Percentiles rank a stretch among this genome's conserved stretches.
Conservation (phyloP, 352 stramenopile species). For the Proteromonas lacertae region DNA sequence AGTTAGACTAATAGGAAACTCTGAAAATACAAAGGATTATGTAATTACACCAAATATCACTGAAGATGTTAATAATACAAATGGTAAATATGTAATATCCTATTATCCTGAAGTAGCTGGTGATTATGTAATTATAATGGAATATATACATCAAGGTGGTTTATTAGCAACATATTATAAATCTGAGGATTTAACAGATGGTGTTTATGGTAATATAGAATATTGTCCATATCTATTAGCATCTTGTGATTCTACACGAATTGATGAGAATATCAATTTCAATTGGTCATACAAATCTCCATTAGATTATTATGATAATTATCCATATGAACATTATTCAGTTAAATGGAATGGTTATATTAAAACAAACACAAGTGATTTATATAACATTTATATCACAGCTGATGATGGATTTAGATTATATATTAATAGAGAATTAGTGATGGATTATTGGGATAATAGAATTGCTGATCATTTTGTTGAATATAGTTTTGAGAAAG, state of each 20-base stretch:
- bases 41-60: too few relatives aligned
- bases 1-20: too few relatives aligned
- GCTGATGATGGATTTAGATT: conserved; percentile 34
- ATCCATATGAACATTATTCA: conserved; percentile 29
- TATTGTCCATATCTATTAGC: neutral
- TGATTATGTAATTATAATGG: conserved; percentile 28
- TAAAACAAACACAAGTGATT: conserved; percentile 13
- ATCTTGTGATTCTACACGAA: conserved; percentile 19
- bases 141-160: conserved; percentile 30
- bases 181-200: conserved; percentile 33
- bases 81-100: conserved; percentile 31
- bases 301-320: conserved; percentile 10
- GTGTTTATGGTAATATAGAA: neutral
- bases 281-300: conserved; percentile 28
- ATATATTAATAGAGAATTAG: conserved; percentile 20
- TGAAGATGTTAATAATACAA: too few relatives aligned
- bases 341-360: conserved; percentile 21
- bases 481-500: conserved; percentile 1
- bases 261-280: conserved; percentile 41
- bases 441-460: too few relatives aligned
- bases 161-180: conserved; percentile 53
- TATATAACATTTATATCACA: conserved; percentile 29
- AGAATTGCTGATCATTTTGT: conserved; percentile 25
- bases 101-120: conserved; percentile 38
- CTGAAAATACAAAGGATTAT: too few relatives aligned